Evolutionary conservation across 2,329 filamentous ascomycete species (phyloP).

Genomic region (Chrysoporthe cubensis): DNA sequence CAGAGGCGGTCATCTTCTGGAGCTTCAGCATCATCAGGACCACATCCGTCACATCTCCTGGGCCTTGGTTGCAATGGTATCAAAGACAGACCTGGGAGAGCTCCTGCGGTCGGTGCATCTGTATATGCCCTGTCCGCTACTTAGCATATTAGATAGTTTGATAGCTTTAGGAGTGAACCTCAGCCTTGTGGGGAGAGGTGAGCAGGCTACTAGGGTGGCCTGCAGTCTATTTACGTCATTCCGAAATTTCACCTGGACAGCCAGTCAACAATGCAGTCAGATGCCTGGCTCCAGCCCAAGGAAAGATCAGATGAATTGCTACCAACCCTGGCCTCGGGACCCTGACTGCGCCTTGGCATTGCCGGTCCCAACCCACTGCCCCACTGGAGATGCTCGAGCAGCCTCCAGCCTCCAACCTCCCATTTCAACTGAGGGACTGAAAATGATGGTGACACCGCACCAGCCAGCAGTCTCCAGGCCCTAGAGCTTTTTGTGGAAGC

Average conservation of each 20-base stretch:
- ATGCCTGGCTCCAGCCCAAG: conserved; percentile 1
- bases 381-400: conserved; percentile 7
- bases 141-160: not conserved
- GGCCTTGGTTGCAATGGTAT: not conserved
- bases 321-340: not conserved
- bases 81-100: not conserved
- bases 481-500: not conserved
- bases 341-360: conserved; percentile 4
- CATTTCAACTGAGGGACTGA: not conserved
- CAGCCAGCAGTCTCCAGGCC: not conserved
- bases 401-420: conserved; percentile 1
- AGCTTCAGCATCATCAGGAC: not conserved
- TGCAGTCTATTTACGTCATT: conserved; percentile 19
- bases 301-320: not conserved
- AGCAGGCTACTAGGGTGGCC: not conserved
- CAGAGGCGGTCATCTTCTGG: not conserved
- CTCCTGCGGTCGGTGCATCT: not conserved
- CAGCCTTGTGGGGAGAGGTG: conserved; percentile 4
- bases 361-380: conserved; percentile 1
- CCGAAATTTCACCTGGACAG: conserved; percentile 23
- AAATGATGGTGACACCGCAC: not conserved
- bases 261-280: conserved; percentile 23
- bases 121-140: too few species aligned
- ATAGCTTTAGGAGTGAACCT: not conserved
- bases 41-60: not conserved